Conservation (phyloP, 805 yeast genomes). For the Ogataea polymorpha region DNA sequence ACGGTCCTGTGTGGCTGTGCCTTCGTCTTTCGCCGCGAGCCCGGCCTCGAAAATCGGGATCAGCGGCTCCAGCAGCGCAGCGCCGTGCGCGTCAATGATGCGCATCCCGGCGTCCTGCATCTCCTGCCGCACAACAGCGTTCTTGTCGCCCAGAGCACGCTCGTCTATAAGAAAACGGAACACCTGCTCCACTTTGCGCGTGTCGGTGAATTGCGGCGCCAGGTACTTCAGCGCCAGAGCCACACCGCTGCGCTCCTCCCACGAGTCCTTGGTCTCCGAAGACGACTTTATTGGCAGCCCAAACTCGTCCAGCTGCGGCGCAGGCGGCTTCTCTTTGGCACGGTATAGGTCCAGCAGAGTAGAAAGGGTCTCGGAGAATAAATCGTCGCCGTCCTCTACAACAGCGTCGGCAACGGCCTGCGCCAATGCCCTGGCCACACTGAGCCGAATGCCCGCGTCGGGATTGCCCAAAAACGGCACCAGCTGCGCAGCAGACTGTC, state of each 20-base stretch:
- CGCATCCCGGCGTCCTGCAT: constrained; percentile 86
- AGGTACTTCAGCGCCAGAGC: constrained; percentile 64
- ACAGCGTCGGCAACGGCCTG: constrained; percentile 44
- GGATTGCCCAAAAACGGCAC: constrained; percentile 47
- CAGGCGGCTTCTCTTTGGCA: constrained; percentile 65
- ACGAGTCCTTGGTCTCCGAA: constrained; percentile 62
- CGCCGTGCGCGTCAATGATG: constrained; percentile 65
- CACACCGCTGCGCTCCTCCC: constrained; percentile 83
- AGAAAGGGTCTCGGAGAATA: constrained; percentile 37
- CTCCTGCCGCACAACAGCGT: constrained; percentile 70
- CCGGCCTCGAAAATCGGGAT: constrained; percentile 79
- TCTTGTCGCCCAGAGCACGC: constrained; percentile 72
- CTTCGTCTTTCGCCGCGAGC: constrained; percentile 48
- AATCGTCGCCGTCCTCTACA: constrained; percentile 12
- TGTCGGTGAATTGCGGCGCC: constrained; percentile 43
- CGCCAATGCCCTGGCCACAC: constrained; percentile 69
- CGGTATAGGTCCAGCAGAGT: constrained; percentile 54
- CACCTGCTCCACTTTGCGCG: constrained; percentile 46
- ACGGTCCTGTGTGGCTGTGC: constrained; percentile 50
- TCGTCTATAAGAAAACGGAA: constrained; percentile 56
- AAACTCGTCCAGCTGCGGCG: constrained; percentile 72
- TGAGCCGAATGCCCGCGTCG: constrained; percentile 67
- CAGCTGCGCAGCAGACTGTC: constrained; percentile 44
- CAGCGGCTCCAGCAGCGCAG: constrained; percentile 61
- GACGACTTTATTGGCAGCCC: constrained; percentile 71